Conservation (phyloP, 129 eudicot genomes). For the Cynara cardunculus region DNA sequence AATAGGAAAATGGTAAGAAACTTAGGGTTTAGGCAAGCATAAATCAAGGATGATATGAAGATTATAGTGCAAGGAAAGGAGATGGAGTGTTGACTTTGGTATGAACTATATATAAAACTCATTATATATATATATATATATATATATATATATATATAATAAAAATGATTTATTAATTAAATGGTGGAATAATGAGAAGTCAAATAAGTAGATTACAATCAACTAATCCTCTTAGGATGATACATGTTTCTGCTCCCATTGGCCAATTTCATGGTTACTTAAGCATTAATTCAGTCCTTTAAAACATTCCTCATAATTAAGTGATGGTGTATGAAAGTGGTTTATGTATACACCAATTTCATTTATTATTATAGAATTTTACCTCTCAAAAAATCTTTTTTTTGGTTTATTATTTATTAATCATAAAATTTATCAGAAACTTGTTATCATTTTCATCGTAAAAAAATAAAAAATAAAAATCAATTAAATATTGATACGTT, state of each 20-base stretch:
- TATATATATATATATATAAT: background rate
- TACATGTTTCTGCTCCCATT: conserved; percentile 15
- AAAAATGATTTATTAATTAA: conserved; percentile 6
- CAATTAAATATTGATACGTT: background rate
- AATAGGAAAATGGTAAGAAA: conserved; percentile 40
- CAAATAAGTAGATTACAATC: conserved; percentile 15
- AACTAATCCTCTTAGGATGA: conserved; percentile 11
- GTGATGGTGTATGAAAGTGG: background rate
- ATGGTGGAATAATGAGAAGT: conserved; percentile 10
- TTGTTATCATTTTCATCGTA: background rate
- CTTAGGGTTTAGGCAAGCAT: conserved; percentile 43
- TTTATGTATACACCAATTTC: background rate
- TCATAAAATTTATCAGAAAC: background rate
- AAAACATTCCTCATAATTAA: conserved; percentile 24
- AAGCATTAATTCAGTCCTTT: background rate
- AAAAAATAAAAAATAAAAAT: background rate
- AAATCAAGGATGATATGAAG: conserved; percentile 57
- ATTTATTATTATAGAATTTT: background rate
- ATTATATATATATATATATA: background rate
- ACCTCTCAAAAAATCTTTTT: background rate
- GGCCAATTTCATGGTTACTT: conserved; percentile 23
- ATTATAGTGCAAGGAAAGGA: conserved; percentile 48
- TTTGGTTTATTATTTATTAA: background rate
- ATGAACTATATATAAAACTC: background rate
- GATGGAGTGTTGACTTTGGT: conserved; percentile 31